A percentile compares a stretch with the other conserved stretches of the same genome.
phyloP scores from a whole-genome alignment of 352 stramenopile genomes.

The Phytophthora pinifolia region DNA sequence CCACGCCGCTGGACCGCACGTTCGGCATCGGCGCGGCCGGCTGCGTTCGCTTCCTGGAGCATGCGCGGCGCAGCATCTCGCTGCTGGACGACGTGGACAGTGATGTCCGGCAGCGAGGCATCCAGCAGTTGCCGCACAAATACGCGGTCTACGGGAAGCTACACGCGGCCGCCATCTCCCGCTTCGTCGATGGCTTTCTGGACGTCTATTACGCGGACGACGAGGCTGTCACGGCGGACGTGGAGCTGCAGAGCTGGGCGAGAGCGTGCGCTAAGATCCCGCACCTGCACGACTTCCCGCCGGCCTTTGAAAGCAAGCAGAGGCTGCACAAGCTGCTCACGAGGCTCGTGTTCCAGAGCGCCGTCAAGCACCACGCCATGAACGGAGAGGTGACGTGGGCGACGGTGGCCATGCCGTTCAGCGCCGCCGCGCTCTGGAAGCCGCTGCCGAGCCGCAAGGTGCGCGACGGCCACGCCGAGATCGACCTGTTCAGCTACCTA shows the following conservation, averaged over 20 bases:
- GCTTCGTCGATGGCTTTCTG: slow-evolving; percentile 28
- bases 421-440: slow-evolving; percentile 44
- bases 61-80: slow-evolving; percentile 23
- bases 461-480: slow-evolving; percentile 18
- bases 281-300: slow-evolving; percentile 39
- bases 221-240: slow-evolving; percentile 25
- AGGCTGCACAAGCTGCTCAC: slow-evolving; percentile 27
- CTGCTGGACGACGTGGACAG: slow-evolving; percentile 27
- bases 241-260: slow-evolving; percentile 44
- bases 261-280: slow-evolving; percentile 20
- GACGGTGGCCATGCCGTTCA: slow-evolving; percentile 41
- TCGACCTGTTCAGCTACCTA: slow-evolving; percentile 36
- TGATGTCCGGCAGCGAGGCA: slow-evolving; percentile 26
- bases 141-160: slow-evolving; percentile 38
- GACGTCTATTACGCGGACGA: slow-evolving; percentile 37
- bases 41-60: slow-evolving; percentile 31
- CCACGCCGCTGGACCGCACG: slow-evolving; percentile 41
- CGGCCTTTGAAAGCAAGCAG: slow-evolving; percentile 4
- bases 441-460: slow-evolving; percentile 34
- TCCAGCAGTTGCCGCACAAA: slow-evolving; percentile 36
- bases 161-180: slow-evolving; percentile 29
- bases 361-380: slow-evolving; percentile 59
- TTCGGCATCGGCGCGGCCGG: slow-evolving; percentile 45
- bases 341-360: slow-evolving; percentile 40
- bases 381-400: slow-evolving; percentile 51